phyloP scores from a whole-genome alignment of 1,139 yeast species.

The Candida smagusa region DNA sequence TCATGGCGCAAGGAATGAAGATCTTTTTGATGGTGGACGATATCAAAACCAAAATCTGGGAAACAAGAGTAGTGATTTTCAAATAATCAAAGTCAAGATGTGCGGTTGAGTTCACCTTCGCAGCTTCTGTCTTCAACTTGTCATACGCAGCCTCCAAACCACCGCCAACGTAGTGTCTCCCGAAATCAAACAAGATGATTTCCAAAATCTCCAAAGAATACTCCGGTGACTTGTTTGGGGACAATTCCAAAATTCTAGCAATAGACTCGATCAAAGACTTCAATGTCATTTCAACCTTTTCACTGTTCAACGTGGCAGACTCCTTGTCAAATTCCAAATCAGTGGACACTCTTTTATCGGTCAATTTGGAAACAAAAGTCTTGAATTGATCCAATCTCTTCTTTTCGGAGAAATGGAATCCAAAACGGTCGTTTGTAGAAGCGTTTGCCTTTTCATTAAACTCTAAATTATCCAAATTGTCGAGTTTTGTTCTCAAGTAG shows the following conservation, averaged over 20 bases:
- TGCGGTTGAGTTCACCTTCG: slow-evolving; percentile 21
- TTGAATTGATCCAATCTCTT: slow-evolving; percentile 41
- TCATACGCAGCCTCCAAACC: slow-evolving; percentile 72
- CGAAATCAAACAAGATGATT: slow-evolving; percentile 64
- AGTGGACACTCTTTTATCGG: slow-evolving; percentile 18
- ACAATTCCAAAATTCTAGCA: slow-evolving; percentile 73
- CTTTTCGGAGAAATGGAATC: slow-evolving; percentile 37
- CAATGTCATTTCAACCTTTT: slow-evolving; percentile 59
- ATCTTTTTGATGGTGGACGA: slow-evolving; percentile 72
- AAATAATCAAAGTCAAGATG: slow-evolving; percentile 45
- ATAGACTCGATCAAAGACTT: slow-evolving; percentile 76
- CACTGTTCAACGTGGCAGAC: slow-evolving; percentile 35
- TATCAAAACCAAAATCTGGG: slow-evolving; percentile 62
- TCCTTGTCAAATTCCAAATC: slow-evolving; percentile 24
- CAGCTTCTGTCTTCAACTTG: slow-evolving; percentile 28
- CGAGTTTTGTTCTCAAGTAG: slow-evolving; percentile 42
- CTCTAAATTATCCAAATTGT: slow-evolving; percentile 32
- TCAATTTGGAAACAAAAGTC: slow-evolving; percentile 34
- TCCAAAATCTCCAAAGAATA: slow-evolving; percentile 67
- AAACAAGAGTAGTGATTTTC: slow-evolving; percentile 50
- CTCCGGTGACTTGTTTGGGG: slow-evolving; percentile 61
- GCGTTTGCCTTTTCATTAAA: slow-evolving; percentile 12
- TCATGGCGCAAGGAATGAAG: slow-evolving; percentile 67
- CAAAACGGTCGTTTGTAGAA: slow-evolving; percentile 23
- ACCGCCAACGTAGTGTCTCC: slow-evolving; percentile 69